These are phyloP conservation scores for Fusarium citri DNA, from an alignment of 2,329 filamentous ascomycete species.

Conservation along the genomic window DNA sequence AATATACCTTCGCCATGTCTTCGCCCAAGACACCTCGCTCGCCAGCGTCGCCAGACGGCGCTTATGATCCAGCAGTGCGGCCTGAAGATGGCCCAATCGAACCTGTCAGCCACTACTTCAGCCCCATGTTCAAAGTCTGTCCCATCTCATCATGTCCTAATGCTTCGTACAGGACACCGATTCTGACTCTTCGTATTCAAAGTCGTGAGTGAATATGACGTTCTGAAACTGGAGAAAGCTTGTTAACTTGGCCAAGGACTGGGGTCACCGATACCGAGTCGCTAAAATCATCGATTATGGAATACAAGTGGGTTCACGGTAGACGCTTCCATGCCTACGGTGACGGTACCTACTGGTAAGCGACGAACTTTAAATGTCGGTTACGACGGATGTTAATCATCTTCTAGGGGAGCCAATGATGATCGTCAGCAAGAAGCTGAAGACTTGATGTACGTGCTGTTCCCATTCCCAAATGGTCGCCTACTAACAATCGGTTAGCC, in stretches of 20 bases:
- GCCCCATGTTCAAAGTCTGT: background rate
- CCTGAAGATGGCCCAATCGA: slow-evolving; percentile 5
- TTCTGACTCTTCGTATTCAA: slow-evolving; percentile 25
- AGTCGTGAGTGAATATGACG: slow-evolving; percentile 5
- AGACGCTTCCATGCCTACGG: slow-evolving; percentile 27
- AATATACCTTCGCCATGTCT: background rate
- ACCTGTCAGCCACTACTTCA: slow-evolving; percentile 2
- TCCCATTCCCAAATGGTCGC: background rate
- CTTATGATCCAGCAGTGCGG: background rate
- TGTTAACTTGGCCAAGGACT: background rate
- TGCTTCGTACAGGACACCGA: slow-evolving; percentile 19
- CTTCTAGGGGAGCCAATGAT: slow-evolving; percentile 25
- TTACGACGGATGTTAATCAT: background rate
- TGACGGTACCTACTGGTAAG: slow-evolving; percentile 27
- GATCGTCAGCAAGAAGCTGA: slow-evolving; percentile 33
- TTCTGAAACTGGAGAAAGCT: background rate
- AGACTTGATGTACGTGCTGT: slow-evolving; percentile 23
- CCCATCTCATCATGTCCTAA: background rate
- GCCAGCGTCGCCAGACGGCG: background rate
- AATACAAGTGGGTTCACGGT: slow-evolving; percentile 33
- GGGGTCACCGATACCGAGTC: slow-evolving; percentile 27
- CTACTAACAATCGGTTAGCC: background rate
- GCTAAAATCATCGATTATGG: slow-evolving; percentile 15
- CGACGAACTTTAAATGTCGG: fast-evolving
- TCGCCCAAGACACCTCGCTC: background rate